These are phyloP conservation scores for Bipolaris zeicola DNA, from an alignment of 2,329 filamentous ascomycete species.

Conservation along the genomic window DNA sequence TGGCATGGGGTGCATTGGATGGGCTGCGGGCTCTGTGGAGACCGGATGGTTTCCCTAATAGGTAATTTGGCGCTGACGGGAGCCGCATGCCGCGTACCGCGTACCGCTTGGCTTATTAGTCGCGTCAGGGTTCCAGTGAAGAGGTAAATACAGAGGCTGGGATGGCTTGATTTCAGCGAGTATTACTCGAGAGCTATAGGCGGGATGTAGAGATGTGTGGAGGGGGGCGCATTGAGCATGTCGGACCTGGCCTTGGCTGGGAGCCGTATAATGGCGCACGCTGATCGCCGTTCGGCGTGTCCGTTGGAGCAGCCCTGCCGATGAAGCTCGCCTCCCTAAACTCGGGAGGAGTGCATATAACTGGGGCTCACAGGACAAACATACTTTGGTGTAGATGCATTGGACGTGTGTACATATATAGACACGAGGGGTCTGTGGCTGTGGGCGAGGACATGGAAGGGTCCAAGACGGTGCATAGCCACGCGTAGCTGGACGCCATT, in stretches of 20 bases:
- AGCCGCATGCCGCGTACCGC: background rate
- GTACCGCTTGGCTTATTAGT: background rate
- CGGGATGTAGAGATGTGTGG: background rate
- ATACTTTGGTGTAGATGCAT: background rate
- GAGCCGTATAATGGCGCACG: conserved; percentile 7
- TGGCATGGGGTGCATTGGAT: conserved; percentile 4
- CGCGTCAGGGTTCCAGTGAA: background rate
- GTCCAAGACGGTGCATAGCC: background rate
- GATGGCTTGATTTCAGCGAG: background rate
- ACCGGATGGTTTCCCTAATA: background rate
- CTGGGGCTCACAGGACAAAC: background rate
- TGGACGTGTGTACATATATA: background rate
- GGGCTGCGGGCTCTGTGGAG: conserved; percentile 1
- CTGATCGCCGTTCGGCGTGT: conserved; percentile 24
- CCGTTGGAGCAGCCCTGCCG: conserved; percentile 24
- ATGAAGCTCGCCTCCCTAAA: conserved; percentile 5
- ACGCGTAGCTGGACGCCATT: background rate
- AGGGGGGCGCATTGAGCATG: conserved; percentile 11
- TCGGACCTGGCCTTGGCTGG: conserved; percentile 17
- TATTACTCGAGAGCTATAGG: background rate
- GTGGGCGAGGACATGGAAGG: background rate
- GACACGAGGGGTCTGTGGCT: background rate
- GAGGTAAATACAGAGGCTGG: background rate
- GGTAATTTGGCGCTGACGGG: background rate
- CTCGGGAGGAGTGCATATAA: background rate